A percentile compares a stretch with the other conserved stretches of the same genome.
Conservation (phyloP, 495 filamentous ascomycete species). For the Penicillium cataractarum region DNA sequence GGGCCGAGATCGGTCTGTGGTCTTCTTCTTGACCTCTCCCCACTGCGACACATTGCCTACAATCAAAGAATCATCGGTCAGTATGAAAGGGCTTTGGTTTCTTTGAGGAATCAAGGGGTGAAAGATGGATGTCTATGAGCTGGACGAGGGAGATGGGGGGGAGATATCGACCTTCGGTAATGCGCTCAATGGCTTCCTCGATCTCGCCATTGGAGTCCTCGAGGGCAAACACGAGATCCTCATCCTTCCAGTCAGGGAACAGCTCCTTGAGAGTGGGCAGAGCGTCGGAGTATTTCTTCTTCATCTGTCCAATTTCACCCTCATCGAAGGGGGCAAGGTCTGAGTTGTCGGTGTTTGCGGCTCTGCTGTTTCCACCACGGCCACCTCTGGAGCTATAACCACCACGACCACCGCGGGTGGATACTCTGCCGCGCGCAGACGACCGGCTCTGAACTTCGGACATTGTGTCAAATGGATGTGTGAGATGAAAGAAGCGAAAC, state of each 20-base stretch:
- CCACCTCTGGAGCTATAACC: conserved; percentile 76
- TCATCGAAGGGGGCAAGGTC: conserved; percentile 66
- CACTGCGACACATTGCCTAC: conserved; percentile 89
- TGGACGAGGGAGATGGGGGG: conserved; percentile 2
- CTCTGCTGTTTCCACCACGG: conserved; percentile 64
- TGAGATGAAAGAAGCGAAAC: conserved; percentile 43
- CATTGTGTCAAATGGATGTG: conserved; percentile 60
- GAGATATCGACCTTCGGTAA: conserved; percentile 76
- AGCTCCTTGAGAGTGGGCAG: conserved; percentile 81
- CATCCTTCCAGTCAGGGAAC: conserved; percentile 89
- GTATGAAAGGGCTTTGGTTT: conserved; percentile 14
- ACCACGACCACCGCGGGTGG: conserved; percentile 80
- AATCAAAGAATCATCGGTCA: conserved; percentile 29
- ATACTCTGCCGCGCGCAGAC: conserved; percentile 78
- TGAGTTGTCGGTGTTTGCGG: conserved; percentile 69
- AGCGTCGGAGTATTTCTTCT: conserved; percentile 79
- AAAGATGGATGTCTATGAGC: not conserved
- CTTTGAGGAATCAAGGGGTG: conserved; percentile 1
- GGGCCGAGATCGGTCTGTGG: conserved; percentile 77
- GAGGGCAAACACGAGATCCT: conserved; percentile 87
- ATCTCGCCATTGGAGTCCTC: conserved; percentile 91
- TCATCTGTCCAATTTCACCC: conserved; percentile 87
- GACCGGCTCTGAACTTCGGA: conserved; percentile 89
- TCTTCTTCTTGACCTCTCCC: conserved; percentile 92
- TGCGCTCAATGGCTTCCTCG: conserved; percentile 79